These are phyloP conservation scores for Mycosphaerella arachidis DNA, from an alignment of 2,329 filamentous ascomycete genomes.

Conservation along the genomic window DNA sequence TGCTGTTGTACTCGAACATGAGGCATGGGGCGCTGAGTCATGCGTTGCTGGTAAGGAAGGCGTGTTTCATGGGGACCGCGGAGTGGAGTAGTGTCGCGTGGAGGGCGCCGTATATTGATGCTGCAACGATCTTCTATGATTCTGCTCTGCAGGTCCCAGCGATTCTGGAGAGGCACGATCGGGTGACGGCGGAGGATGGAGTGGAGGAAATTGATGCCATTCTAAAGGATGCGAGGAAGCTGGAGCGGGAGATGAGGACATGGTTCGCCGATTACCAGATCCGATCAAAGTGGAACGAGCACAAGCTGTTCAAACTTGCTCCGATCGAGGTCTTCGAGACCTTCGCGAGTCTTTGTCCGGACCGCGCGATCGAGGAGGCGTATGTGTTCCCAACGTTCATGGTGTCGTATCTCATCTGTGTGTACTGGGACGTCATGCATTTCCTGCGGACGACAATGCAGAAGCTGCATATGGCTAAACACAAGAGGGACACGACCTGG, in stretches of 20 bases:
- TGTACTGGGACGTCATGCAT: constrained; percentile 32
- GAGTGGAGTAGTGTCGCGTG: constrained; percentile 29
- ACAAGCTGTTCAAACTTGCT: constrained; percentile 13
- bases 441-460: constrained; percentile 25
- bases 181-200: constrained; percentile 7
- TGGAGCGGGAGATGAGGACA: constrained; percentile 22
- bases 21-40: constrained; percentile 25
- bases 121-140: constrained; percentile 28
- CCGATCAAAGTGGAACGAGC: constrained; percentile 5
- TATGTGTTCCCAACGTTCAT: constrained; percentile 29
- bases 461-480: constrained; percentile 19
- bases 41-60: constrained; percentile 26
- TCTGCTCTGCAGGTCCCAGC: constrained; percentile 28
- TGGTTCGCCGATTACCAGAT: constrained; percentile 24
- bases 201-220: constrained; percentile 18
- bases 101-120: constrained; percentile 21
- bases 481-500: constrained; percentile 20
- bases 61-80: constrained; percentile 24
- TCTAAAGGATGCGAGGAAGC: constrained; percentile 16
- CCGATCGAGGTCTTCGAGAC: constrained; percentile 25
- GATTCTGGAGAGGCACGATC: constrained; percentile 25
- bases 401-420: constrained; percentile 27
- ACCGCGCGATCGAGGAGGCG: constrained; percentile 25
- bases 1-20: constrained; percentile 28
- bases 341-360: constrained; percentile 20